Base-by-base conservation (phyloP, 148 eudicot genomes). In the Beta vulgaris region DNA sequence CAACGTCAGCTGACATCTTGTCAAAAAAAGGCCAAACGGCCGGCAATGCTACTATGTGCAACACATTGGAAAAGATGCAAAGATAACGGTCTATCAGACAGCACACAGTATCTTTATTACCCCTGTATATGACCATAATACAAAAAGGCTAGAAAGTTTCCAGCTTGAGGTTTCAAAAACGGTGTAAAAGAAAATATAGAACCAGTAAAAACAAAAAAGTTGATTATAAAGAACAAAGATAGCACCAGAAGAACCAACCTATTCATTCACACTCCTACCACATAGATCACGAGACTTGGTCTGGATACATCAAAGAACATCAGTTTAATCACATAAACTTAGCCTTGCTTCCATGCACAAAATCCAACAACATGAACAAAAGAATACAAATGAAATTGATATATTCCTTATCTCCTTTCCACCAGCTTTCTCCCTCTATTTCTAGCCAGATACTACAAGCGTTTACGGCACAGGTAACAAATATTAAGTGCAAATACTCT, bases 31-130 rank as follows among this genome's bases (percentile, higher is more conserved):
- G 29, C 34, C 67, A 15, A 39, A 18, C 14, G 2, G n/a, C n/a
- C n/a, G n/a, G n/a, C n/a, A n/a, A n/a, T n/a, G n/a, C 6, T 21
- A 28, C 36, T 48, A 57, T 31, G 12, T 42, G 19, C 48, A 35
- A 23, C 28, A 76, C 74, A 29, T 58, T 7, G 23, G 25, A 43
- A 11, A 69, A 37, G 21, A 44, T 31, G 25, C 46, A 16, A 26
- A 51, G 46, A 69, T 53, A 51, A n/a, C n/a, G n/a, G n/a, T n/a
- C n/a, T 60, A 60, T 35, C 8, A 12, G 32, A 63, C 75, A 62
- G 21, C 36, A 39, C 36, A n/a, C 32, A 54, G 42, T 34, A 48
- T 64, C 26, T n/a, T 7, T 5, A 71, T 16, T 25, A 10, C 26
- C 31, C 25, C 6, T 31, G 54, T 62, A 23, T 60, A 40, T 9